Evolutionary conservation across 345 rosid genomes (phyloP).

Genomic region (Lenwebbia sp.): DNA sequence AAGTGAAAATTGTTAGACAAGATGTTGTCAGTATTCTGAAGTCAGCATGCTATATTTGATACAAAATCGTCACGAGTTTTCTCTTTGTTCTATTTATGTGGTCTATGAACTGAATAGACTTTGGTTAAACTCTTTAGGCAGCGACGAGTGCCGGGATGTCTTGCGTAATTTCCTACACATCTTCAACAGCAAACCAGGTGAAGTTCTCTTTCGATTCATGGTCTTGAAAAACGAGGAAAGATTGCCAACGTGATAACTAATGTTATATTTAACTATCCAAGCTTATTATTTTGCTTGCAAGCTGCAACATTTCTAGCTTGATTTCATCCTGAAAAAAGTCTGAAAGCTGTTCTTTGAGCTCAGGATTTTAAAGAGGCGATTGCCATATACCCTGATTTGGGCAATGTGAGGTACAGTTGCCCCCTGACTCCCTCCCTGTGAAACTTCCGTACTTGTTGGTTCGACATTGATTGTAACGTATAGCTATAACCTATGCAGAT

Average conservation of each 20-base stretch:
- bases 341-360: background rate
- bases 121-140: constrained; percentile 38
- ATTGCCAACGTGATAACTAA: background rate
- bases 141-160: constrained; percentile 89
- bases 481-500: constrained; percentile 19
- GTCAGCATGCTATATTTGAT: background rate
- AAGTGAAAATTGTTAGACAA: background rate
- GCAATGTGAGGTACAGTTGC: constrained; percentile 44
- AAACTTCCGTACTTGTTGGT: background rate
- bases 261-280: background rate
- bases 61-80: background rate
- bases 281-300: background rate
- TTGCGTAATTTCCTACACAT: constrained; percentile 68
- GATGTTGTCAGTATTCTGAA: background rate
- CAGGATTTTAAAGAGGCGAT: constrained; percentile 84
- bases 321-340: background rate
- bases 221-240: background rate
- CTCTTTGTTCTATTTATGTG: background rate
- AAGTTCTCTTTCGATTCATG: background rate
- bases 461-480: background rate
- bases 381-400: constrained; percentile 70
- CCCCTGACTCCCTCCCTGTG: background rate
- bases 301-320: background rate
- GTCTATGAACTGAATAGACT: background rate
- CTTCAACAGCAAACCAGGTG: constrained; percentile 91